Evolutionary conservation across 1,284 basidiomycete species (phyloP), one percentile per base, ranked within the genome.

Genomic region (Apiotrichum brassicae): DNA sequence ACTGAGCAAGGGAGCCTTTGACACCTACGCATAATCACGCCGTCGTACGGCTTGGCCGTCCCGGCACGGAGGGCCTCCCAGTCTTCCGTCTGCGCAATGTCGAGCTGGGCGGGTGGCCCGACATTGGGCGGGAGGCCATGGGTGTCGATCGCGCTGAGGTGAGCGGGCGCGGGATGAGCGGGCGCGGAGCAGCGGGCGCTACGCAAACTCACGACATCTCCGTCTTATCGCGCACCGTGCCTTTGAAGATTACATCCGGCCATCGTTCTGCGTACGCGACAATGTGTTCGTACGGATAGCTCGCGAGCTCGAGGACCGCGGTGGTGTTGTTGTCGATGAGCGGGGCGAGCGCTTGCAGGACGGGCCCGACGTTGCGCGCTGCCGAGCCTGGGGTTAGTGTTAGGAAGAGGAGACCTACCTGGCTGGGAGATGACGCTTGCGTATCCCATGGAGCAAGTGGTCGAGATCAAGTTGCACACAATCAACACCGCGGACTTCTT

Each of bases 221-320:
- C 4, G 19, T 30, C 9, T 23, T 40, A 37, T 66, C 58, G 18
- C 66, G 43, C 22, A 51, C 62, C 6, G 60, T 56, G 14, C 65
- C 65, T 26, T 45, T 54, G 54, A 64, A 69, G 14, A 60, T 41
- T 2, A 64, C 53, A 2, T 57, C 51, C 3, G 47, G 43, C 58
- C 59, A 69, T 22, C 18, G 24, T 3, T 37, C 18, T 0, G 62
- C 60, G 30, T 62, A 66, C 3, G 51, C 45, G 16, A 46, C 48
- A 28, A 69, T 61, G 24, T 69, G 66, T 24, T 56, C 55, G 43
- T 64, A 66, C 2, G 60, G 60, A 14, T 50, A 62, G 16, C 58
- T 61, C 3, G 58, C 66, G 16, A 69, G 54, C 50, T 69, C 66
- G 19, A 69, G 51, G 9, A 67, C 28, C 48, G 28, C 43, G 48